Percentiles rank a stretch among this genome's conserved stretches.
Conservation (phyloP, 495 filamentous ascomycete genomes). For the Wilcoxina mikolae region DNA sequence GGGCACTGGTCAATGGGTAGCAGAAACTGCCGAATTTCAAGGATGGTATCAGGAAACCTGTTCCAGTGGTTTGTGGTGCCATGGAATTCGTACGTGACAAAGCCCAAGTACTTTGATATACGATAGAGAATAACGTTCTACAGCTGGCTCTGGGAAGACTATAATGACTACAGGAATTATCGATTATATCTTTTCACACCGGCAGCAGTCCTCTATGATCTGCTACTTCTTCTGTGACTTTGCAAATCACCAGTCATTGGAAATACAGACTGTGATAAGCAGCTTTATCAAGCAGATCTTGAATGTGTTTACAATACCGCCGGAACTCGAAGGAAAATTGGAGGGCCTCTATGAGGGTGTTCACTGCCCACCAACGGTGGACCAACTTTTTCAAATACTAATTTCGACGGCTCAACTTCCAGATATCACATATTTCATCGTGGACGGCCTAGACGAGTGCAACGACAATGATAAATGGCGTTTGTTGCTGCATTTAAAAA, state of each 20-base stretch:
- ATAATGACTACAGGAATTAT: conserved; percentile 2
- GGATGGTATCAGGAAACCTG: not conserved
- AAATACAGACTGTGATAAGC: conserved; percentile 1
- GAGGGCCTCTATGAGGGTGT: not conserved
- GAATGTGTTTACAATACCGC: conserved; percentile 4
- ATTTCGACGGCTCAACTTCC: not conserved
- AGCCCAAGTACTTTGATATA: no score
- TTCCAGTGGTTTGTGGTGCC: conserved; percentile 9
- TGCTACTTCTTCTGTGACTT: conserved; percentile 15
- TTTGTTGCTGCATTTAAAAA: not conserved
- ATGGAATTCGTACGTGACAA: conserved; percentile 17
- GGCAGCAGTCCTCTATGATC: not conserved
- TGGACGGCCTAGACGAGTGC: conserved; percentile 20
- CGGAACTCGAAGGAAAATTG: not conserved
- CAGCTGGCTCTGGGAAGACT: conserved; percentile 15
- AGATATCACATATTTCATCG: conserved; percentile 6
- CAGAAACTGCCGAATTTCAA: conserved; percentile 6
- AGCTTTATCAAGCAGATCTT: conserved; percentile 12
- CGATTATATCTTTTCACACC: conserved; percentile 8
- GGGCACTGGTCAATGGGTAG: conserved; percentile 12
- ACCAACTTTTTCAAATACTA: conserved; percentile 3
- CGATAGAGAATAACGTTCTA: not conserved
- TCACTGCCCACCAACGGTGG: not conserved
- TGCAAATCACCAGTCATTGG: not conserved
- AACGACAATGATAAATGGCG: not conserved